A percentile compares a stretch with the other conserved stretches of the same genome.
phyloP scores from a whole-genome alignment of 768 basidiomycete genomes.

The Ephemerocybe angulata region DNA sequence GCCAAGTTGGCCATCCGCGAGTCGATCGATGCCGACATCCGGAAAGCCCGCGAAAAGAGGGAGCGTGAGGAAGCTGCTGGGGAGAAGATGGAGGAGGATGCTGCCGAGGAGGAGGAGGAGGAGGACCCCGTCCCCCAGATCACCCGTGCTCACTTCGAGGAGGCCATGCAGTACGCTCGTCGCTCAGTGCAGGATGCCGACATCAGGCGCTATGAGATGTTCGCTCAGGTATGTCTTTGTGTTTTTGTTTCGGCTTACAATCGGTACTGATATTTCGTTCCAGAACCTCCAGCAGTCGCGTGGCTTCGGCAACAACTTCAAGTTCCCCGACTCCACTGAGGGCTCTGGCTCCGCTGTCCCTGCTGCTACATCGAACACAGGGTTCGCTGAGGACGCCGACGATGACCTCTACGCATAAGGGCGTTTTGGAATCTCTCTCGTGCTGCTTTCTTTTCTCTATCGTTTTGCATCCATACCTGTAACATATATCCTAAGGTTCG shows the following conservation, averaged over 20 bases:
- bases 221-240: constrained; percentile 65
- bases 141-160: constrained; percentile 93
- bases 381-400: constrained; percentile 85
- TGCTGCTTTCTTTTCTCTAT: neutral
- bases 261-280: constrained; percentile 10
- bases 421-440: neutral
- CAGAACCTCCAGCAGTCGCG: constrained; percentile 89
- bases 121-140: constrained; percentile 92
- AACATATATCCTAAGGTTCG: neutral
- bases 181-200: constrained; percentile 96
- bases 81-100: constrained; percentile 71
- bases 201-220: constrained; percentile 98
- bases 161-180: constrained; percentile 97
- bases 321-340: constrained; percentile 89
- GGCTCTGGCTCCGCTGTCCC: constrained; percentile 35
- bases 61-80: constrained; percentile 76
- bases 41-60: constrained; percentile 69
- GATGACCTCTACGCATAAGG: constrained; percentile 90
- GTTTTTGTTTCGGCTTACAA: neutral
- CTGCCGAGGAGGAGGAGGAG: constrained; percentile 64
- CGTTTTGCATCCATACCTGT: neutral
- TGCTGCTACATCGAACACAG: constrained; percentile 53
- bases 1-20: constrained; percentile 96
- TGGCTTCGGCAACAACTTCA: constrained; percentile 93
- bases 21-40: constrained; percentile 90